Evolutionary conservation across 305 asterid genomes (phyloP).

Genomic region (Fraxinus xanthoxyloides): DNA sequence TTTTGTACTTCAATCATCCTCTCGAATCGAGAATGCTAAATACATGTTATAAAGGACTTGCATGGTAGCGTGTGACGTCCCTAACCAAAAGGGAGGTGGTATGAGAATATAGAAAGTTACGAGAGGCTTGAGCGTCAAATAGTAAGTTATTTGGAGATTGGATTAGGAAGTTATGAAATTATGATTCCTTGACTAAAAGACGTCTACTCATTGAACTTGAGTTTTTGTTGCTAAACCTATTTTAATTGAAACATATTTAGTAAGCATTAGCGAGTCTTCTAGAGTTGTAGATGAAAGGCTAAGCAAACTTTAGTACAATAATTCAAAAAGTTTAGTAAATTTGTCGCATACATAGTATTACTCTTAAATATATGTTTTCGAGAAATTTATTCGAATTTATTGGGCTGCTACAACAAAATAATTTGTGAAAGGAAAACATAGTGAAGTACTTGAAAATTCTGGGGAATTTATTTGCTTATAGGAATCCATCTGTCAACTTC

Average conservation of each 20-base stretch:
- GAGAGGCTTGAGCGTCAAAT: not conserved
- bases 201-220: not conserved
- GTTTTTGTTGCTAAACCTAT: not conserved
- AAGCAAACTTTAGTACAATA: not conserved
- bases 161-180: too few species aligned
- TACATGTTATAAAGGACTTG: not conserved
- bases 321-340: too few species aligned
- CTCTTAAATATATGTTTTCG: not conserved
- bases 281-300: not conserved
- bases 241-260: not conserved
- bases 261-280: not conserved
- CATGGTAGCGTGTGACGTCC: not conserved
- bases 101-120: not conserved
- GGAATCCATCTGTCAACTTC: not conserved
- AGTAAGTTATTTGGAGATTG: not conserved
- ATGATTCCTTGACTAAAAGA: not conserved
- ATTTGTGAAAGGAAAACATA: not conserved
- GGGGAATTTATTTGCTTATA: not conserved
- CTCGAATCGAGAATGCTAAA: not conserved
- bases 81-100: not conserved
- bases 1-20: not conserved
- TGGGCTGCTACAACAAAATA: not conserved
- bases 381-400: not conserved
- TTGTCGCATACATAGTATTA: too few species aligned
- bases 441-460: too few species aligned